A percentile compares a stretch with the other conserved stretches of the same genome.
Evolutionary conservation across 306 rosid species (phyloP).

Genomic region (Dryas alaskensis): DNA sequence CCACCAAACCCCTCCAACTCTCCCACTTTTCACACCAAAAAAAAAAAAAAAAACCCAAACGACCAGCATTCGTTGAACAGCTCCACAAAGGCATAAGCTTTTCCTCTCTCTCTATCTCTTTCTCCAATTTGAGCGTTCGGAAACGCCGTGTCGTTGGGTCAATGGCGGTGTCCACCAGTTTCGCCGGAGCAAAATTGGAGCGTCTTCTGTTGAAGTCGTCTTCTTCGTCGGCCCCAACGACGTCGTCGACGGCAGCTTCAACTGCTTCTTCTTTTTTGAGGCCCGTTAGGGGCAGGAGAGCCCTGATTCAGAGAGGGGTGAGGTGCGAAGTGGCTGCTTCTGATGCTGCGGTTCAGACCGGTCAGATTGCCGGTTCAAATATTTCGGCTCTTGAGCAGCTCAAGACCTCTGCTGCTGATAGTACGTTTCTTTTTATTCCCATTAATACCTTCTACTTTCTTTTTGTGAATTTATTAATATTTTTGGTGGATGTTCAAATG

Average conservation of each 20-base stretch:
- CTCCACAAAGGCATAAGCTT: background rate
- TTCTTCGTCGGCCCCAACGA: constrained; percentile 20
- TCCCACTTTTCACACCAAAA: background rate
- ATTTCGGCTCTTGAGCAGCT: constrained; percentile 88
- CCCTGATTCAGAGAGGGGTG: constrained; percentile 48
- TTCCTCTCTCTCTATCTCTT: background rate
- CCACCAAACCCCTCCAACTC: background rate
- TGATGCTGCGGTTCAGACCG: constrained; percentile 34
- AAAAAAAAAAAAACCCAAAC: background rate
- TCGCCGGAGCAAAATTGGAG: constrained; percentile 42
- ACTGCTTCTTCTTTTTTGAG: constrained; percentile 27
- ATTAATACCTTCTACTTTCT: background rate
- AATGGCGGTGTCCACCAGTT: constrained; percentile 43
- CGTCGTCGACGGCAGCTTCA: constrained; percentile 35
- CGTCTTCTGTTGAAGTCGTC: constrained; percentile 28
- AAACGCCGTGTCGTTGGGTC: constrained; percentile 12
- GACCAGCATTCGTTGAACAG: background rate
- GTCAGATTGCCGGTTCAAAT: constrained; percentile 23
- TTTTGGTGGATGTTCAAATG: background rate
- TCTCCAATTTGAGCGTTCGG: background rate
- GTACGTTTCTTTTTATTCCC: constrained; percentile 35
- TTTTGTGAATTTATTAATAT: background rate
- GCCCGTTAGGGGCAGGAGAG: constrained; percentile 32
- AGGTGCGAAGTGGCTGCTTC: constrained; percentile 62
- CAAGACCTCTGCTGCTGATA: constrained; percentile 81